A percentile compares a stretch with the other conserved stretches of the same genome.
These are phyloP conservation scores for Talaromyces ruber DNA, from an alignment of 495 filamentous ascomycete genomes.

Conservation along the genomic window DNA sequence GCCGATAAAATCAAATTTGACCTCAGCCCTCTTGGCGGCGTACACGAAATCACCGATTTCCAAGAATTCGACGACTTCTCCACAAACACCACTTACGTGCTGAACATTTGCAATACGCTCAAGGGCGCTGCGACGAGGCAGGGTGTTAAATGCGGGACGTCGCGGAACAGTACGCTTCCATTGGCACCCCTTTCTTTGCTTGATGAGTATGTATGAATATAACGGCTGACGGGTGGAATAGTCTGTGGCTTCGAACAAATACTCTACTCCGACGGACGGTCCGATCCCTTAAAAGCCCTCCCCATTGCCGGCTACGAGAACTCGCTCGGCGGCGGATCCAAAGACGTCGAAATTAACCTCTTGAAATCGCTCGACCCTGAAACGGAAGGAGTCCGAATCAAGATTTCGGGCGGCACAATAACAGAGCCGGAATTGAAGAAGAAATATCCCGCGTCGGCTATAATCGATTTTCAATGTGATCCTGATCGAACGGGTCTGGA, in stretches of 20 bases:
- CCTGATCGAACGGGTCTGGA: conserved; percentile 59
- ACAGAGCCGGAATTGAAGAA: conserved; percentile 31
- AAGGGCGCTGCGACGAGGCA: conserved; percentile 49
- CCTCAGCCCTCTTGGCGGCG: conserved; percentile 57
- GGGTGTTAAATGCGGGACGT: conserved; percentile 52
- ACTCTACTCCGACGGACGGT: conserved; percentile 14
- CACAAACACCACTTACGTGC: conserved; percentile 75
- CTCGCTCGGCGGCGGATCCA: conserved; percentile 35
- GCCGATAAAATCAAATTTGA: conserved; percentile 54
- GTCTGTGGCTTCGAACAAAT: conserved; percentile 70
- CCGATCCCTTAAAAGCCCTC: conserved; percentile 33
- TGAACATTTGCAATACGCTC: conserved; percentile 72
- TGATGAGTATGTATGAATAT: neutral
- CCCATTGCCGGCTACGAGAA: conserved; percentile 67
- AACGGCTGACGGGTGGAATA: conserved; percentile 17
- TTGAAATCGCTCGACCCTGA: conserved; percentile 54
- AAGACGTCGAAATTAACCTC: conserved; percentile 52
- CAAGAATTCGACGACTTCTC: conserved; percentile 36
- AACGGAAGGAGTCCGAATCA: conserved; percentile 60
- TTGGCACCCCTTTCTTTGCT: neutral
- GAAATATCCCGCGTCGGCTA: conserved; percentile 50
- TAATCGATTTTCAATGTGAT: conserved; percentile 83
- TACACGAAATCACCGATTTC: conserved; percentile 61
- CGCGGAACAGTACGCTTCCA: conserved; percentile 27
- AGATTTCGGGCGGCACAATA: conserved; percentile 60